Evolutionary conservation across 1,284 basidiomycete species (phyloP).

Genomic region (Meira nashicola): DNA sequence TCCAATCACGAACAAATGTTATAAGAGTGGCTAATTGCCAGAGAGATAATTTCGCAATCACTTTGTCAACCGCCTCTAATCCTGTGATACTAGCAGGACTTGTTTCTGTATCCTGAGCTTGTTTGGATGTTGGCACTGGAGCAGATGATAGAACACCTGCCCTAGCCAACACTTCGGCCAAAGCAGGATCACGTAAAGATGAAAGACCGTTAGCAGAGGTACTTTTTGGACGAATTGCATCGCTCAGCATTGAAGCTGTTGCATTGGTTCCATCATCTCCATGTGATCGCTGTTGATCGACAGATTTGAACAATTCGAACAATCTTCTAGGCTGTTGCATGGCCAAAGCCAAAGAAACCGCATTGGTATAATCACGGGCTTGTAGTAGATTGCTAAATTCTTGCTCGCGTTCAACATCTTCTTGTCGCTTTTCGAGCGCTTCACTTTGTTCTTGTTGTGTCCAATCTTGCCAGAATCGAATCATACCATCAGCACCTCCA

Average conservation of each 20-base stretch:
- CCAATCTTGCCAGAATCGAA: conserved; percentile 90
- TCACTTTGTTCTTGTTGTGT: conserved; percentile 55
- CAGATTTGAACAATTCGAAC: conserved; percentile 66
- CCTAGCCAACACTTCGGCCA: not conserved
- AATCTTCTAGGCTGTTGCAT: conserved; percentile 91
- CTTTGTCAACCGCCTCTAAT: conserved; percentile 54
- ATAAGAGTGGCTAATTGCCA: conserved; percentile 76
- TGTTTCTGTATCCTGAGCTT: not conserved
- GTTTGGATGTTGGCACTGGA: not conserved
- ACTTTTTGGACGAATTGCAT: not conserved
- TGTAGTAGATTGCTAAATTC: conserved; percentile 85
- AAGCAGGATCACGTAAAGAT: not conserved
- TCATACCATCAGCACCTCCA: conserved; percentile 85
- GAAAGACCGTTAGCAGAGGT: not conserved
- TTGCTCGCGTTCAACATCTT: conserved; percentile 62
- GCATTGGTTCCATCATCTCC: conserved; percentile 17
- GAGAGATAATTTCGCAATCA: conserved; percentile 67
- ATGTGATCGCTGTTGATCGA: conserved; percentile 25
- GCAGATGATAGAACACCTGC: conserved; percentile 2
- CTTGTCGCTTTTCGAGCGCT: conserved; percentile 4
- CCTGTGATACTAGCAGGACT: conserved; percentile 37
- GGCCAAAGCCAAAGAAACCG: conserved; percentile 80
- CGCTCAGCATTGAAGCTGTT: conserved; percentile 17
- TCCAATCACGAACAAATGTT: conserved; percentile 84
- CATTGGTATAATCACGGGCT: conserved; percentile 81